Conservation (phyloP, 768 basidiomycete species). For the Phylloporus arenicola region DNA sequence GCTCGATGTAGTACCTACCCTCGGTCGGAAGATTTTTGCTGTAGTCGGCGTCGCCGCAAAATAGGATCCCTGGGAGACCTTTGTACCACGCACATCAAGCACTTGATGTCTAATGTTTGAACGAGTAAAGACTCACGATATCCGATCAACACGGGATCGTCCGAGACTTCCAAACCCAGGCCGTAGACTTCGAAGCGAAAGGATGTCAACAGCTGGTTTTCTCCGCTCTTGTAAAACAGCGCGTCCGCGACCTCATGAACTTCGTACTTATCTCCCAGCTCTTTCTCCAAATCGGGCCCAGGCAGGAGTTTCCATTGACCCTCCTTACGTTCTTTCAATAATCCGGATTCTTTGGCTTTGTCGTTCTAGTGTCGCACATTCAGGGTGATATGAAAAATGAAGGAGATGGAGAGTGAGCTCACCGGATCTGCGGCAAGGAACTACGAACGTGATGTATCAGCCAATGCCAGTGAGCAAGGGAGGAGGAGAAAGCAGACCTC, state of each 20-base stretch:
- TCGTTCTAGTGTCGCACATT: not conserved
- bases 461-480: not conserved
- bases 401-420: not conserved
- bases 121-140: not conserved
- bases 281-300: no score
- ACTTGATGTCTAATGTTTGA: not conserved
- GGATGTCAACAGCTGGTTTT: not conserved
- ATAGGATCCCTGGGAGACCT: not conserved
- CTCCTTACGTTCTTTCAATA: not conserved
- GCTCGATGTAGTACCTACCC: no score
- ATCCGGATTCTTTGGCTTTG: not conserved
- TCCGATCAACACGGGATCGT: not conserved
- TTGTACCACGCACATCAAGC: not conserved
- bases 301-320: not conserved
- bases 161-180: not conserved
- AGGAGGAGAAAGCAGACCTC: not conserved
- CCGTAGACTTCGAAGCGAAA: not conserved
- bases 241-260: not conserved
- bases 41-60: not conserved
- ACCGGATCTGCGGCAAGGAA: not conserved
- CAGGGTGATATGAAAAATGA: not conserved
- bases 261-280: not conserved
- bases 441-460: not conserved
- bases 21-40: no score
- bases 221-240: not conserved